Base-by-base conservation (phyloP, 768 basidiomycete genomes). In the Boletus pseudopeckii region DNA sequence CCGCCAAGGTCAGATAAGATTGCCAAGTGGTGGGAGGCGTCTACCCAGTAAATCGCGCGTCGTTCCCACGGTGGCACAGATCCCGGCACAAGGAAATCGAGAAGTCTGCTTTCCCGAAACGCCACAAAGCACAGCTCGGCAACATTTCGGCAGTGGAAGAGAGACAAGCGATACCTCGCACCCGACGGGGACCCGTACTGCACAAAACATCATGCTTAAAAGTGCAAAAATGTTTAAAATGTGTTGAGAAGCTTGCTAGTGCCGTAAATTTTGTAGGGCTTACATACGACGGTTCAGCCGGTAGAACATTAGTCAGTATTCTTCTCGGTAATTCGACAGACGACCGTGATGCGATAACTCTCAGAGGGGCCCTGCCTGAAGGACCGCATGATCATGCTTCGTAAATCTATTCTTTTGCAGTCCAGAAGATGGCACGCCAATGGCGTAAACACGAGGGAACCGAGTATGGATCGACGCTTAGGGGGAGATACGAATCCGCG, bases 41-140 rank as follows among this genome's bases (percentile, higher is more conserved):
- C n/a, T n/a, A n/a, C n/a, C n/a, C n/a, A n/a, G n/a, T n/a, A n/a
- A n/a, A n/a, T n/a, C n/a, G n/a, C 39, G 15, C 20, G 8, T 14
- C 28, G 3, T 57, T 62, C 60, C 41, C 64, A 59, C 60, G 54
- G 17, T 30, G 41, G 24, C 18, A 52, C 43, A 41, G 39, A 50
- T 45, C 49, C 53, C 52, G 58, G 64, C 56, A 49, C 52, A 53
- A 57, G 52, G 64, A 66, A 61, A 52, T 39, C 49, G 40, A 48
- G 55, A 64, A 67, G 65, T 24, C 42, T 39, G 37, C 33, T n/a
- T n/a, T n/a, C 36, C 33, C 55, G 52, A 51, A 48, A 53, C 60
- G 64, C 64, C 64, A 65, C 64, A 64, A 67, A 67, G 64, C 47
- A 52, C 54, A 34, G 55, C 62, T 53, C 46, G 22, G 26, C 22